Base-by-base conservation (phyloP, 202 grass and related monocot genomes). In the Setaria viridis region DNA sequence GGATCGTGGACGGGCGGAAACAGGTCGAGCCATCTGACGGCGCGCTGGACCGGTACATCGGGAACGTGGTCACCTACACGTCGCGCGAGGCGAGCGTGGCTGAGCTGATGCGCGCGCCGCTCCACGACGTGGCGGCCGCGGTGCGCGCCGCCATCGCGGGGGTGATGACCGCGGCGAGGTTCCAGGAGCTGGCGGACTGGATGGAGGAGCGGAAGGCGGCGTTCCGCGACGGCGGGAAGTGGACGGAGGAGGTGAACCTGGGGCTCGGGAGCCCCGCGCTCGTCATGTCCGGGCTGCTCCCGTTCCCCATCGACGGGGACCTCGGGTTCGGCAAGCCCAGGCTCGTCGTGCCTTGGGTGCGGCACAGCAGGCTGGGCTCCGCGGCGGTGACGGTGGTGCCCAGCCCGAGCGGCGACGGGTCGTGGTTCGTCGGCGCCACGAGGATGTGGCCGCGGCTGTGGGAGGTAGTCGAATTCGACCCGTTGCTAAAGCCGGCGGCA, bases 121-220 rank as follows among this genome's bases (percentile, higher is more conserved):
- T 91, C 12, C 66, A n/a, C 21, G 70, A 70, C 0, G 85, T 91
- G 39, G 91, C 89, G 2, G 49, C 34, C 33, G 50, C 37, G 58
- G 85, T 68, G 50, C 33, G 70, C n/a, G 70, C 62, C n/a, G 82
- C 91, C n/a, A 93, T 96, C 67, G 45, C 69, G 74, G 65, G 70
- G 33, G 91, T 50, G 78, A 41, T 41, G 83, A 77, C 33, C 0
- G 51, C 76, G 84, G 87, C 70, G 29, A 48, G 85, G 78, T 96
- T 96, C 47, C 82, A 88, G 89, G 72, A 96, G 74, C 89, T 93
- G 37, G 85, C 81, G 78, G 94, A 96, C 71, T 96, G 94, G 94
- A 91, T 96, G 91, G 94, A 96, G 77, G 85, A 42, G 41, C 79
- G 77, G 48, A 96, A 96, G 11, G 60, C 74, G 12, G 78, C 62